Conservation (phyloP, 164 flowering plant genomes). For the Liriodendron chinense region DNA sequence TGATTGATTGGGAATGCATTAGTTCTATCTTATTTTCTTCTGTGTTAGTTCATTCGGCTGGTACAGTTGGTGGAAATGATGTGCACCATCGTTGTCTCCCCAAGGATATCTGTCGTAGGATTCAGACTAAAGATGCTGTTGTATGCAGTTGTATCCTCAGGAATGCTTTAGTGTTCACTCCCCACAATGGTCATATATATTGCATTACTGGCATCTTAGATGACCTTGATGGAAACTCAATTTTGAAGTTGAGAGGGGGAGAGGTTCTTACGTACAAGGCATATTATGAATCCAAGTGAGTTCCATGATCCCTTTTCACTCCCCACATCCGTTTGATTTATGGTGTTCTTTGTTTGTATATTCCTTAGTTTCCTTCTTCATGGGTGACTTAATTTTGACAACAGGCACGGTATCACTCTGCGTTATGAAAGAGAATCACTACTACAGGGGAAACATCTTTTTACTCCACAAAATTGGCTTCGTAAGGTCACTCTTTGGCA, state of each 20-base stretch:
- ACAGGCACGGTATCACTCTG: too few relatives aligned
- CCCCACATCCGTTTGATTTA: background rate
- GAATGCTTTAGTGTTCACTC: constrained; percentile 68
- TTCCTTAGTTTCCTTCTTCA: background rate
- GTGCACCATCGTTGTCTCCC: constrained; percentile 12
- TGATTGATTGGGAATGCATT: too few relatives aligned
- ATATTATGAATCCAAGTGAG: constrained; percentile 49
- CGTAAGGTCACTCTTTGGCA: constrained; percentile 22
- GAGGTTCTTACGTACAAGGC: constrained; percentile 39
- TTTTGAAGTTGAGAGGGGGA: constrained; percentile 28
- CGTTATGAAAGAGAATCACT: constrained; percentile 21
- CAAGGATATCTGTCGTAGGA: constrained; percentile 9
- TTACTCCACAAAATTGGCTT: constrained; percentile 46
- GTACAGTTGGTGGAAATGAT: too few relatives aligned
- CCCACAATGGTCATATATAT: constrained; percentile 65
- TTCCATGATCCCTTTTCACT: background rate
- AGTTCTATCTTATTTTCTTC: too few relatives aligned
- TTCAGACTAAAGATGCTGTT: constrained; percentile 45
- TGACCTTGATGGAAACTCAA: constrained; percentile 51
- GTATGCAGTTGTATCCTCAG: constrained; percentile 48
- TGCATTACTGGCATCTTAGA: constrained; percentile 39
- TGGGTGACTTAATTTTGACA: background rate
- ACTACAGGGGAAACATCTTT: constrained; percentile 49
- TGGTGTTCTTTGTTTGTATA: background rate
- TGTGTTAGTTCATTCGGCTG: too few relatives aligned